Percentiles rank a stretch among this genome's conserved stretches.
phyloP scores from a whole-genome alignment of 345 rosid genomes.

The Murraya koenigii region DNA sequence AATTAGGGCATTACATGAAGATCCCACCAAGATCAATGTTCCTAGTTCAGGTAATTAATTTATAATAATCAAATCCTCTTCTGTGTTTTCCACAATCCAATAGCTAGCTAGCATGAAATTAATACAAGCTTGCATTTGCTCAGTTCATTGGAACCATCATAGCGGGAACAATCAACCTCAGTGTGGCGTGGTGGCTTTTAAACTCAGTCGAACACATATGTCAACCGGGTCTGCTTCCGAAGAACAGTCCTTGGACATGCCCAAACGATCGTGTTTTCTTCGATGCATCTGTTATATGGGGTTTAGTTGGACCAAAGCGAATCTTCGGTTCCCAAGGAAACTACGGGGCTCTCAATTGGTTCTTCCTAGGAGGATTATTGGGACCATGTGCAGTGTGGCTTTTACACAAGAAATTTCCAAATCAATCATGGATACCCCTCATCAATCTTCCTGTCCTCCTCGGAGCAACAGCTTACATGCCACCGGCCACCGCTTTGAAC shows the following conservation, averaged over 20 bases:
- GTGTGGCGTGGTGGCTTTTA: conserved; percentile 41
- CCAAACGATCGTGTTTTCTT: conserved; percentile 31
- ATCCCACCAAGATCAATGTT: conserved; percentile 44
- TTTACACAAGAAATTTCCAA: conserved; percentile 28
- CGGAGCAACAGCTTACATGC: conserved; percentile 35
- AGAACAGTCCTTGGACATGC: conserved; percentile 36
- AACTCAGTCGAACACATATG: conserved; percentile 23
- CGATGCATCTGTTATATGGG: conserved; percentile 43
- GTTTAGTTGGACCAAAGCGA: conserved; percentile 31
- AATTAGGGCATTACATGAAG: conserved; percentile 41
- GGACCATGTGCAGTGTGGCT: conserved; percentile 30
- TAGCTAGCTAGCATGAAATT: too few relatives aligned
- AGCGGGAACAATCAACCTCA: conserved; percentile 36
- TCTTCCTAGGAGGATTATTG: conserved; percentile 33
- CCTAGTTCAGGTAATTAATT: conserved; percentile 33
- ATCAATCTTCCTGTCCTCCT: conserved; percentile 35
- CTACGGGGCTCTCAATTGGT: conserved; percentile 34
- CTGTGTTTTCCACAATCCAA: neutral
- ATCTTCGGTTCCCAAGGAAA: conserved; percentile 33
- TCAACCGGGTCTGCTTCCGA: conserved; percentile 19
- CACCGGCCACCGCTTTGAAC: conserved; percentile 33
- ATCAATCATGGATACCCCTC: conserved; percentile 36
- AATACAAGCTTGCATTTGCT: neutral
- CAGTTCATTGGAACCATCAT: conserved; percentile 38
- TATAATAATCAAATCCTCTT: neutral